A percentile compares a stretch with the other conserved stretches of the same genome.
Evolutionary conservation across 2,329 filamentous ascomycete species (phyloP).

Genomic region (Paramyrothecium roridum): DNA sequence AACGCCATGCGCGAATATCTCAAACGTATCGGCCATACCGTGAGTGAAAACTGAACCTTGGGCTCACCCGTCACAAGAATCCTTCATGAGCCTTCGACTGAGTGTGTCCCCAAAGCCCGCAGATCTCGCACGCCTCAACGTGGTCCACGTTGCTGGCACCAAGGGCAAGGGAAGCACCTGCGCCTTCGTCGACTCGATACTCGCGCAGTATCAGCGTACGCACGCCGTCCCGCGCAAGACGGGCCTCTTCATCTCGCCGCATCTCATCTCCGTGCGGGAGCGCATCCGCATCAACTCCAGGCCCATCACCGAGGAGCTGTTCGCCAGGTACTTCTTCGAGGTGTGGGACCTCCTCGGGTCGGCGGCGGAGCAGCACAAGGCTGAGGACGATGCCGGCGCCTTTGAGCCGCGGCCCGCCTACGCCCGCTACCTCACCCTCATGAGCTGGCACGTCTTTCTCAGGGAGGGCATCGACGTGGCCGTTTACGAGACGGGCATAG

Average conservation of each 20-base stretch:
- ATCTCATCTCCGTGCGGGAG: conserved; percentile 65
- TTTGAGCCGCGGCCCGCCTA: conserved; percentile 50
- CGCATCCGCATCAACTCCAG: conserved; percentile 60
- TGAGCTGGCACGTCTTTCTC: conserved; percentile 66
- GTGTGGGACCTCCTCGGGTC: conserved; percentile 57
- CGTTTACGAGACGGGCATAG: conserved; percentile 65
- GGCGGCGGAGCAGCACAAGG: conserved; percentile 16
- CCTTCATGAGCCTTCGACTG: too few species aligned
- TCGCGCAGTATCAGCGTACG: conserved; percentile 45
- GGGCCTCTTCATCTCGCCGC: conserved; percentile 67
- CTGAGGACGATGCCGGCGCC: conserved; percentile 24
- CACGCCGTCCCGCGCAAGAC: conserved; percentile 37
- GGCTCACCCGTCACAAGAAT: neutral
- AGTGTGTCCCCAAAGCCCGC: conserved; percentile 20
- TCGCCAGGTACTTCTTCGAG: conserved; percentile 65
- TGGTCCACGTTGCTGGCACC: conserved; percentile 71
- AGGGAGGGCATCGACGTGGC: conserved; percentile 59
- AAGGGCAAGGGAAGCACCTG: conserved; percentile 76
- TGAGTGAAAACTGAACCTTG: conserved; percentile 16
- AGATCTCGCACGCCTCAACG: conserved; percentile 59
- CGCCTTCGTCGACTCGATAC: conserved; percentile 62
- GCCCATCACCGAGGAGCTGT: conserved; percentile 55
- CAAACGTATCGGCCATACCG: conserved; percentile 72
- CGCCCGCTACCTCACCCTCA: conserved; percentile 60
- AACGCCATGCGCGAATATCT: conserved; percentile 80